Evolutionary conservation across 2,329 filamentous ascomycete genomes (phyloP).

Genomic region (Shiraia bambusicola): DNA sequence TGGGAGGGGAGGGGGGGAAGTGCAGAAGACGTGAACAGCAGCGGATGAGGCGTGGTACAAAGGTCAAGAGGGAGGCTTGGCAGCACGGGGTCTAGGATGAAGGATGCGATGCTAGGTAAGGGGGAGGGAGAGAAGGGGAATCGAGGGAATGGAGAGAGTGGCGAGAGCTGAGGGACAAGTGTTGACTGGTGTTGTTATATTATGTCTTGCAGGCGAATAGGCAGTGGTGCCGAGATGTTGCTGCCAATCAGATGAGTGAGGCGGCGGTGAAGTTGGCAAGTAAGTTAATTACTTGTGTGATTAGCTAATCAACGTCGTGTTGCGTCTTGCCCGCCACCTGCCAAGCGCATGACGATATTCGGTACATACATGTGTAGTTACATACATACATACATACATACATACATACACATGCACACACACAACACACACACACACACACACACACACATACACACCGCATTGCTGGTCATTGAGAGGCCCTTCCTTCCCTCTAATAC

Average conservation of each 20-base stretch:
- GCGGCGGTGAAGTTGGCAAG: constrained; percentile 3
- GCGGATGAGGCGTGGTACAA: too few species aligned
- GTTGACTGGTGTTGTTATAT: too few species aligned
- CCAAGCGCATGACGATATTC: constrained; percentile 7
- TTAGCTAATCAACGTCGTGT: not conserved
- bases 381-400: constrained; percentile 12
- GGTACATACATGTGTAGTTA: constrained; percentile 3
- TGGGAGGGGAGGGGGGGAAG: too few species aligned
- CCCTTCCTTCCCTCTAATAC: too few species aligned
- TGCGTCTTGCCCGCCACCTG: too few species aligned
- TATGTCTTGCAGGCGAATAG: constrained; percentile 1
- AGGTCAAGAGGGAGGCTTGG: not conserved
- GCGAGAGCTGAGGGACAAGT: not conserved
- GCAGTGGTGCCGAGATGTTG: constrained; percentile 2
- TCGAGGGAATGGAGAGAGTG: not conserved
- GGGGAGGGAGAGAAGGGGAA: not conserved
- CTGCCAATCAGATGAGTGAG: constrained; percentile 7
- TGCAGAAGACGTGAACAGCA: too few species aligned
- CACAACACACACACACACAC: constrained; percentile 12
- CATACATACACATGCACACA: constrained; percentile 8
- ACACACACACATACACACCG: constrained; percentile 5
- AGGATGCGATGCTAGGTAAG: not conserved
- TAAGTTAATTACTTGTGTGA: too few species aligned
- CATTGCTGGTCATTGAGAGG: too few species aligned
- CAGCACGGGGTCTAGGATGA: not conserved